A percentile compares a stretch with the other conserved stretches of the same genome.
These are phyloP conservation scores for Vicia faba DNA, from an alignment of 306 rosid species.

Conservation along the genomic window DNA sequence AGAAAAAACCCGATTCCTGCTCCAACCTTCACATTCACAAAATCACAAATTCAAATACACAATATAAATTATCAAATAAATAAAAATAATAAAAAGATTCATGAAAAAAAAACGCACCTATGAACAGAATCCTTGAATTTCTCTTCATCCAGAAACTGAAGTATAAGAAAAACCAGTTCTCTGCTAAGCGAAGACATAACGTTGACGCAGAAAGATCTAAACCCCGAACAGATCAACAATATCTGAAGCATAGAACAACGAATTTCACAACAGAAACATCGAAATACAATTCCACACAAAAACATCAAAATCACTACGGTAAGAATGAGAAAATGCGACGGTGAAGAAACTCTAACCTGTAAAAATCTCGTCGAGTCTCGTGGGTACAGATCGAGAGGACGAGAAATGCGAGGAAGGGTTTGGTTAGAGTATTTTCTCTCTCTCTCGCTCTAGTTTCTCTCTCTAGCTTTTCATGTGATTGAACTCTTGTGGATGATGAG, in stretches of 20 bases:
- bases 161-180: slow-evolving; percentile 98
- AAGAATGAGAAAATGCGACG: slow-evolving; percentile 36
- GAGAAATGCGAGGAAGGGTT: slow-evolving; percentile 47
- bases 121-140: slow-evolving; percentile 97
- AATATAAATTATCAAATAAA: slow-evolving; percentile 13
- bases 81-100: background rate
- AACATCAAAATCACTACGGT: slow-evolving; percentile 22
- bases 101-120: slow-evolving; percentile 52
- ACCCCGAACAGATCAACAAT: slow-evolving; percentile 62
- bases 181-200: slow-evolving; percentile 98
- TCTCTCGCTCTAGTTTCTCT: slow-evolving; percentile 76
- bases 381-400: slow-evolving; percentile 75
- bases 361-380: slow-evolving; percentile 33
- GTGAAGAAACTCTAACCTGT: slow-evolving; percentile 44
- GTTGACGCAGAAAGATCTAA: slow-evolving; percentile 54
- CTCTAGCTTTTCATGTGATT: slow-evolving; percentile 55
- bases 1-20: slow-evolving; percentile 98
- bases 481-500: slow-evolving; percentile 51
- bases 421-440: slow-evolving; percentile 44
- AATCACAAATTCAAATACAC: slow-evolving; percentile 45
- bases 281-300: background rate
- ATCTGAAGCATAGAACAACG: slow-evolving; percentile 46
- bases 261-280: slow-evolving; percentile 35
- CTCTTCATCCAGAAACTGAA: slow-evolving; percentile 99
- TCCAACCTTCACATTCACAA: slow-evolving; percentile 78